Base-by-base conservation (phyloP, 1,284 basidiomycete genomes). In the Abortiporus biennis region DNA sequence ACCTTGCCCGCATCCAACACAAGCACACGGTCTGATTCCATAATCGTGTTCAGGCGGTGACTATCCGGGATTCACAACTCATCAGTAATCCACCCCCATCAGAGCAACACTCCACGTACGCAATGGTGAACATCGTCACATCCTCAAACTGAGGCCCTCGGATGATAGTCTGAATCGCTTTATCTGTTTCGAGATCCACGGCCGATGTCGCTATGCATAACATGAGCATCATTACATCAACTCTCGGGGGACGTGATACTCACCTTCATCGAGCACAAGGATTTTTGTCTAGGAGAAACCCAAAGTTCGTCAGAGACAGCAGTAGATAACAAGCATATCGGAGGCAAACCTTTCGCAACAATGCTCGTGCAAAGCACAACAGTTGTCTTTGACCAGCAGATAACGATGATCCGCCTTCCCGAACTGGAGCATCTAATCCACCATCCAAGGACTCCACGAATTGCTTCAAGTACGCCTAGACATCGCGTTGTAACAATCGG, bases 111-210 rank as follows among this genome's bases (percentile, higher is more conserved):
- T n/a, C 20, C 27, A 59, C 64, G 48, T 66, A 86, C 78, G 87
- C 88, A 51, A 92, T 90, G 6, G 87, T 92, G 44, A 93, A 65
- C 44, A 92, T 90, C 4, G 90, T 92, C 13, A 88, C 79, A 45
- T 80, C 60, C 6, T 67, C 63, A 54, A 88, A 89, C 25, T 78
- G 69, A 6, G 78, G 76, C 8, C 84, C 83, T 15, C 78, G 72
- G 35, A 92, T 87, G 47, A 90, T 88, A 5, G 79, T 77, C 66
- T 92, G 90, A 47, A 92, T 84, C 17, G 85, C 83, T 40, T 76
- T 75, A 62, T 96, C 92, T 2, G 92, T 96, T 57, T 94, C 89
- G 29, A 95, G 68, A 58, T 95, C 92, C 42, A 96, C 89, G 12
- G 85, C 85, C 17, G 81, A 85, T 8, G 85, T 88, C 1, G 84